These are phyloP conservation scores for Sugiyamaella xylanicola DNA, from an alignment of 1,139 yeast genomes.

Conservation along the genomic window DNA sequence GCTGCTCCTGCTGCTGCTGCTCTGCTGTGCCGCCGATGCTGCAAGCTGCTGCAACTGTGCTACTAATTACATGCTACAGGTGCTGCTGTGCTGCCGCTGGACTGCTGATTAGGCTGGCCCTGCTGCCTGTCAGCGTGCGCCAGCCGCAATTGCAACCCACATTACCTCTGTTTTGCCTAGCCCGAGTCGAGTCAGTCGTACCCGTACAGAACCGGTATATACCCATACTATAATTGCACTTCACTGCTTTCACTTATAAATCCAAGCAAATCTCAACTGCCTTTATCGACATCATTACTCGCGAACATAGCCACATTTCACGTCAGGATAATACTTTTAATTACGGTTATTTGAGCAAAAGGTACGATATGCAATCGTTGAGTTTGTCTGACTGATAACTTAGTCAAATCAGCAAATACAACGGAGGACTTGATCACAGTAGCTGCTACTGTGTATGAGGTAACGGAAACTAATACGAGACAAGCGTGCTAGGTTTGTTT, in stretches of 20 bases:
- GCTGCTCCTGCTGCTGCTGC: neutral
- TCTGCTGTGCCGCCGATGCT: no score
- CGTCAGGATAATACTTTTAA: neutral
- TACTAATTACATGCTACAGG: neutral
- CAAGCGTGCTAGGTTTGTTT: neutral
- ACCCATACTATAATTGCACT: neutral
- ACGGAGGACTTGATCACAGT: neutral
- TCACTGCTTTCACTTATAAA: neutral
- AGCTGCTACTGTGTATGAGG: neutral
- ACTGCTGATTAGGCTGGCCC: neutral
- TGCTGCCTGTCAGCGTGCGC: neutral
- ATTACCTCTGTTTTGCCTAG: neutral
- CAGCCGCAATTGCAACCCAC: neutral
- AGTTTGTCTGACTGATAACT: neutral
- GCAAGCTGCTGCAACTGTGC: neutral
- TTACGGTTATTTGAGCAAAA: neutral
- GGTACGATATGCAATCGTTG: slow-evolving; percentile 1
- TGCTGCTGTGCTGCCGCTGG: neutral
- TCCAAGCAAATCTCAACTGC: neutral
- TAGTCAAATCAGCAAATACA: neutral
- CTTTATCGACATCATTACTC: neutral
- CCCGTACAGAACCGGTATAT: neutral
- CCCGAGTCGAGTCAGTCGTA: neutral
- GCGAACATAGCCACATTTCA: neutral
- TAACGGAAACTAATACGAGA: neutral